phyloP scores from a whole-genome alignment of 148 eudicot genomes.

The Persicaria maculosa region DNA sequence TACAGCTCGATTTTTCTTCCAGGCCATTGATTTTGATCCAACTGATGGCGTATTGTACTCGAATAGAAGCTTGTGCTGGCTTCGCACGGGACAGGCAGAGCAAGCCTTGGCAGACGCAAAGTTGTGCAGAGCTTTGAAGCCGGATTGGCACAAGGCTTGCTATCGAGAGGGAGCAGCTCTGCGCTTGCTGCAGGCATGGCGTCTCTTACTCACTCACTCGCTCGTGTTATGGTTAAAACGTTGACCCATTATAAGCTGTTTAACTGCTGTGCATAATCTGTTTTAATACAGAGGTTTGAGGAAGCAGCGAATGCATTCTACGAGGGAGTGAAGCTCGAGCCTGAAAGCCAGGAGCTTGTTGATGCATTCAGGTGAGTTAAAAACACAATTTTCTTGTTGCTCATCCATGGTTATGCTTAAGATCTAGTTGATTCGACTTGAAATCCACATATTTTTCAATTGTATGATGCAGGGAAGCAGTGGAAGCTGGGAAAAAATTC shows the following conservation, averaged over 20 bases:
- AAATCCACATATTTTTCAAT: not conserved
- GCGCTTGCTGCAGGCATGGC: constrained; percentile 54
- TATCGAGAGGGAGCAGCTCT: constrained; percentile 93
- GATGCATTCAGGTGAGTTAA: constrained; percentile 64
- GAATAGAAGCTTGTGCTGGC: constrained; percentile 92
- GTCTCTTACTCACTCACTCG: not conserved
- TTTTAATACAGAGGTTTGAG: constrained; percentile 70
- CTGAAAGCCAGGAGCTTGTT: constrained; percentile 86
- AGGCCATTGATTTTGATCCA: constrained; percentile 92
- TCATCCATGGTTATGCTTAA: not conserved
- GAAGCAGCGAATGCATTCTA: constrained; percentile 97
- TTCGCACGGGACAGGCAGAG: constrained; percentile 77
- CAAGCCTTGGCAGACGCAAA: constrained; percentile 83
- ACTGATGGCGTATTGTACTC: constrained; percentile 74
- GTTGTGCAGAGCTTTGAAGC: constrained; percentile 62
- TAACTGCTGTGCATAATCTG: not conserved
- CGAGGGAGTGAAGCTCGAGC: constrained; percentile 80
- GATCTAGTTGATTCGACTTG: too few species aligned
- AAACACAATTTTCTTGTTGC: not conserved
- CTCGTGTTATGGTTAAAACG: not conserved
- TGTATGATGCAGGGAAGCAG: constrained; percentile 64
- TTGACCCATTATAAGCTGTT: not conserved
- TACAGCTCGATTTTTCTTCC: constrained; percentile 12
- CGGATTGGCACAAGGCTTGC: constrained; percentile 89
- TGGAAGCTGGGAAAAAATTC: constrained; percentile 81